phyloP scores from a whole-genome alignment of 106 monocot species.

The Dioscorea dumetorum region DNA sequence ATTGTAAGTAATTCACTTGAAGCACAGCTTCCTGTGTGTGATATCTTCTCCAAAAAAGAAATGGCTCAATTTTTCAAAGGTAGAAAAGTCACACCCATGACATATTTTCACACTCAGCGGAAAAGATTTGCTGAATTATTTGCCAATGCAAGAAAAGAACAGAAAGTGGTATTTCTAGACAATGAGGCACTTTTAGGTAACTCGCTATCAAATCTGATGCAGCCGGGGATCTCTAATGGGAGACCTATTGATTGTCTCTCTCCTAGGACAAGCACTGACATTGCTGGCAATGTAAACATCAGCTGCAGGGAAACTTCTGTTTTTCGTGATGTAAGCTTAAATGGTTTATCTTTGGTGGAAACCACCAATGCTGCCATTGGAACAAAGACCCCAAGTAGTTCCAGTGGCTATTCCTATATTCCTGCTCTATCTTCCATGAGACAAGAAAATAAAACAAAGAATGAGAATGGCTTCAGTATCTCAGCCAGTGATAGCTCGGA shows the following conservation, averaged over 20 bases:
- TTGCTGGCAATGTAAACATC: conserved; percentile 18
- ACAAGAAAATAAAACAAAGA: neutral
- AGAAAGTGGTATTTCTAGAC: conserved; percentile 7
- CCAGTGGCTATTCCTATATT: conserved; percentile 8
- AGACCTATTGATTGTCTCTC: conserved; percentile 4
- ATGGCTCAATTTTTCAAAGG: conserved; percentile 55
- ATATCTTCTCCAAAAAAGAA: conserved; percentile 82
- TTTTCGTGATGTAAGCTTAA: conserved; percentile 10
- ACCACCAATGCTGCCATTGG: conserved; percentile 7
- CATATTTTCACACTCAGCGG: conserved; percentile 24
- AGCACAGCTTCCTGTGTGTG: conserved; percentile 71
- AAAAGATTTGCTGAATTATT: conserved; percentile 18
- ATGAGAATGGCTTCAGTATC: conserved; percentile 9
- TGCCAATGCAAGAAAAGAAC: conserved; percentile 5
- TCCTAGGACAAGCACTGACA: conserved; percentile 1
- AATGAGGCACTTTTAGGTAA: conserved; percentile 18
- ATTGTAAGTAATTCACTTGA: conserved; percentile 46
- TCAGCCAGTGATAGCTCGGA: conserved; percentile 17
- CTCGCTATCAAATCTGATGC: conserved; percentile 7
- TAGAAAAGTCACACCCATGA: conserved; percentile 47
- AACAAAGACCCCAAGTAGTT: conserved; percentile 6
- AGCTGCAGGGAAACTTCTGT: conserved; percentile 8
- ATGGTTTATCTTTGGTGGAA: conserved; percentile 19
- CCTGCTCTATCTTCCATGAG: conserved; percentile 5
- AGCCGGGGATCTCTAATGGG: conserved; percentile 30